Conservation (phyloP, 2,329 filamentous ascomycete genomes). For the Talaromyces sp. region DNA sequence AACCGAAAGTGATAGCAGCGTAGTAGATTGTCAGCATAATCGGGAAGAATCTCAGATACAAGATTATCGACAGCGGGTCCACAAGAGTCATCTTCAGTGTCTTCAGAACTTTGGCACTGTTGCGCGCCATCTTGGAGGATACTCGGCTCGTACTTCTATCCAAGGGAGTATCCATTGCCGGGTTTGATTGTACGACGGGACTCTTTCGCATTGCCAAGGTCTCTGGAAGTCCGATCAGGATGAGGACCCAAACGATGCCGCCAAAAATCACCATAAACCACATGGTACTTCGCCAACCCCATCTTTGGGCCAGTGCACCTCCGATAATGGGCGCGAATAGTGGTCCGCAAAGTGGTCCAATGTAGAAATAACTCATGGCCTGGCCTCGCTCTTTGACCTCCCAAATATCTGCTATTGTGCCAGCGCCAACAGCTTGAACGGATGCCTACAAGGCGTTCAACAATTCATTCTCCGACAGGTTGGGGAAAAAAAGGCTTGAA, state of each 20-base stretch:
- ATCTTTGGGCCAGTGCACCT: slow-evolving; percentile 62
- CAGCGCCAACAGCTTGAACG: slow-evolving; percentile 76
- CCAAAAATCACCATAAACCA: slow-evolving; percentile 74
- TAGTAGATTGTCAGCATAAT: slow-evolving; percentile 69
- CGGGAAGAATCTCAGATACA: slow-evolving; percentile 68
- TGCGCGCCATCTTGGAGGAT: slow-evolving; percentile 59
- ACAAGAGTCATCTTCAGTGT: slow-evolving; percentile 59
- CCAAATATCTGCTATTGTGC: slow-evolving; percentile 79
- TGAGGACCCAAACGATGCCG: slow-evolving; percentile 37
- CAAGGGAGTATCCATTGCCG: slow-evolving; percentile 20
- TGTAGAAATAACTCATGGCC: slow-evolving; percentile 80
- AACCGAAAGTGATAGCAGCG: slow-evolving; percentile 68
- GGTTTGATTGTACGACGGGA: slow-evolving; percentile 24
- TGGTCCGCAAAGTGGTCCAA: slow-evolving; percentile 71
- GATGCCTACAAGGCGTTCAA: slow-evolving; percentile 46
- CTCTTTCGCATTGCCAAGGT: slow-evolving; percentile 31
- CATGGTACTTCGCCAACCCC: slow-evolving; percentile 71
- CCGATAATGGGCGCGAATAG: slow-evolving; percentile 72
- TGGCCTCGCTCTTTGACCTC: slow-evolving; percentile 64
- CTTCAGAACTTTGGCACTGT: slow-evolving; percentile 50
- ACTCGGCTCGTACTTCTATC: slow-evolving; percentile 45
- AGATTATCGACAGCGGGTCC: slow-evolving; percentile 66
- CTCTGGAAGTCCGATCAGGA: slow-evolving; percentile 44
- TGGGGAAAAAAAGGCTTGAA: too few species aligned
- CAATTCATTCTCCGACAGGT: neutral